Conservation (phyloP, 805 yeast species). For the Grigorovia jiainica region DNA sequence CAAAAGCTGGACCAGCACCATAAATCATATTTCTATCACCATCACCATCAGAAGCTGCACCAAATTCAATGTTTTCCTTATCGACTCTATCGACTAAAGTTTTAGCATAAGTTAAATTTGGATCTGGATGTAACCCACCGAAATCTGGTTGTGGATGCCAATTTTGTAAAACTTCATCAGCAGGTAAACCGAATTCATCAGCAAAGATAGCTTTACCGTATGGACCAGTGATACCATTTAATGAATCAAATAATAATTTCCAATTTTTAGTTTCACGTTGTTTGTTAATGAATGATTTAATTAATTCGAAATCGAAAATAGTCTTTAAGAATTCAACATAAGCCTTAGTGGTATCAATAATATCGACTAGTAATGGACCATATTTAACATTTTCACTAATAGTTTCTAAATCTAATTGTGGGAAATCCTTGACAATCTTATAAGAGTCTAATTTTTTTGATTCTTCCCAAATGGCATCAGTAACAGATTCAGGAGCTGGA, state of each 20-base stretch:
- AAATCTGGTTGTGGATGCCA: slow-evolving; percentile 76
- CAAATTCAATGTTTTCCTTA: slow-evolving; percentile 70
- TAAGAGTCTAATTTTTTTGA: slow-evolving; percentile 52
- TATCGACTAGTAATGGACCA: slow-evolving; percentile 63
- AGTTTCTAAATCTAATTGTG: slow-evolving; percentile 50
- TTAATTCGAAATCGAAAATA: slow-evolving; percentile 81
- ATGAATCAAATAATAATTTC: slow-evolving; percentile 74
- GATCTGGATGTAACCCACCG: slow-evolving; percentile 98
- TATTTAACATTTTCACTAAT: slow-evolving; percentile 41
- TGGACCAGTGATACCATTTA: slow-evolving; percentile 96
- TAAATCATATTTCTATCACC: slow-evolving; percentile 99
- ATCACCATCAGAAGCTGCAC: slow-evolving; percentile 99
- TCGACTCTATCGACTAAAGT: slow-evolving; percentile 86
- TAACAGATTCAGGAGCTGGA: slow-evolving; percentile 94
- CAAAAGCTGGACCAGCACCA: slow-evolving; percentile 81
- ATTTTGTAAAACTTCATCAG: slow-evolving; percentile 60
- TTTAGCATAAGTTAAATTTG: slow-evolving; percentile 88
- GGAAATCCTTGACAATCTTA: slow-evolving; percentile 49
- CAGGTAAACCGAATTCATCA: slow-evolving; percentile 73
- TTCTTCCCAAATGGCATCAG: slow-evolving; percentile 72
- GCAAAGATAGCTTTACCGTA: slow-evolving; percentile 80
- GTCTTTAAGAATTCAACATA: slow-evolving; percentile 71
- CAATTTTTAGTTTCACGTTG: slow-evolving; percentile 45
- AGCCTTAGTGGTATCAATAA: slow-evolving; percentile 72
- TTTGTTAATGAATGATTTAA: slow-evolving; percentile 55